Percentiles rank a stretch among this genome's conserved stretches.
These are phyloP conservation scores for Apiotrichum akiyoshidainum DNA, from an alignment of 1,284 basidiomycete species.

Conservation along the genomic window DNA sequence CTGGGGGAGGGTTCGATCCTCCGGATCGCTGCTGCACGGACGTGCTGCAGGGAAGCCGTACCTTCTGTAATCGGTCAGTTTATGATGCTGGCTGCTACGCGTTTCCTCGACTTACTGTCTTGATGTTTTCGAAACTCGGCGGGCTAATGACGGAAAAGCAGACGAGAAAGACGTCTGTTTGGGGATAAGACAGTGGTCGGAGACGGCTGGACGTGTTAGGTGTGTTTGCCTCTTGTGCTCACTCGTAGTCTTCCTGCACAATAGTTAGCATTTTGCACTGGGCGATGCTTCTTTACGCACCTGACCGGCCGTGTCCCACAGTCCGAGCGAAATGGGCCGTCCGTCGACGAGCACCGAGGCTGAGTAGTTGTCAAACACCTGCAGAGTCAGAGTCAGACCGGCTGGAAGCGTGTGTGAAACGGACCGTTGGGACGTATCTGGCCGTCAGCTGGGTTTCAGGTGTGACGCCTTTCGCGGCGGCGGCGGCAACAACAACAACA, in stretches of 20 bases:
- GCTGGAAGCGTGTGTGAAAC: neutral
- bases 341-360: constrained; percentile 92
- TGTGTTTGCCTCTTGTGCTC: constrained; percentile 6
- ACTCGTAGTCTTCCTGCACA: constrained; percentile 70
- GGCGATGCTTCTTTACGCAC: neutral
- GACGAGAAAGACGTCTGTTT: constrained; percentile 98
- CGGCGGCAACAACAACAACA: neutral
- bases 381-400: constrained; percentile 1
- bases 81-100: no score
- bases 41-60: constrained; percentile 60
- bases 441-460: neutral
- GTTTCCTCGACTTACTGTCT: constrained; percentile 23
- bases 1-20: no score
- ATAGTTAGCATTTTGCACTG: neutral
- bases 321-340: constrained; percentile 69
- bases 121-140: constrained; percentile 81
- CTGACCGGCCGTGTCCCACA: constrained; percentile 62
- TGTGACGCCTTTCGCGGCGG: neutral
- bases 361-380: constrained; percentile 51
- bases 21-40: neutral
- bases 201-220: constrained; percentile 65
- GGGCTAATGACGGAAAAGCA: constrained; percentile 98
- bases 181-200: constrained; percentile 95
- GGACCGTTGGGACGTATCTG: constrained; percentile 49
- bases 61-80: constrained; percentile 46